Percentiles rank a stretch among this genome's conserved stretches.
phyloP scores from a whole-genome alignment of 2,329 filamentous ascomycete species.

The Fusarium proliferatum region DNA sequence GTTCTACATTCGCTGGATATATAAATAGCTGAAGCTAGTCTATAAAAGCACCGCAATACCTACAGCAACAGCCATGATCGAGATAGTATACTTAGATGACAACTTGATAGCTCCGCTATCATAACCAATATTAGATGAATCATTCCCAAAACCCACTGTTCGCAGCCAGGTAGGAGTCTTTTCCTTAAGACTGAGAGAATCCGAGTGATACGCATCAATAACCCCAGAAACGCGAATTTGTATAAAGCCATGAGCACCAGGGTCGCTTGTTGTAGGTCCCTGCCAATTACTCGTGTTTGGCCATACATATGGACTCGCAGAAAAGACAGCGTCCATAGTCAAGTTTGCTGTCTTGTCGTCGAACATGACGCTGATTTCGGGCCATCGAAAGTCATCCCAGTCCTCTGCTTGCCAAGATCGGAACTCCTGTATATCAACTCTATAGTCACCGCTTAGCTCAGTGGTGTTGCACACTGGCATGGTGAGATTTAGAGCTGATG shows the following conservation, averaged over 20 bases:
- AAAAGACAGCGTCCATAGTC: background rate
- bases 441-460: background rate
- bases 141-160: conserved; percentile 1
- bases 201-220: conserved; percentile 1
- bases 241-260: background rate
- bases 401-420: background rate
- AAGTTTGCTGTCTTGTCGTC: conserved; percentile 7
- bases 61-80: background rate
- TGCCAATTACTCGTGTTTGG: too few relatives aligned
- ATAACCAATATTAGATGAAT: conserved; percentile 3
- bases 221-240: background rate
- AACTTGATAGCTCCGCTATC: background rate
- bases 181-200: background rate
- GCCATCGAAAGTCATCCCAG: background rate
- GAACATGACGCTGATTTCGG: background rate
- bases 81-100: fast-evolving
- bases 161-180: background rate
- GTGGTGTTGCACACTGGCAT: conserved; percentile 8
- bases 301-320: background rate
- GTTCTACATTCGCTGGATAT: too few relatives aligned
- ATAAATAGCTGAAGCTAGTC: fast-evolving
- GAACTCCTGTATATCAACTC: fast-evolving
- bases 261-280: background rate
- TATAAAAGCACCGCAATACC: background rate
- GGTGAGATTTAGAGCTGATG: background rate